A percentile compares a stretch with the other conserved stretches of the same genome.
phyloP scores from a whole-genome alignment of 2,329 filamentous ascomycete genomes.

The Aspergillus sergii region DNA sequence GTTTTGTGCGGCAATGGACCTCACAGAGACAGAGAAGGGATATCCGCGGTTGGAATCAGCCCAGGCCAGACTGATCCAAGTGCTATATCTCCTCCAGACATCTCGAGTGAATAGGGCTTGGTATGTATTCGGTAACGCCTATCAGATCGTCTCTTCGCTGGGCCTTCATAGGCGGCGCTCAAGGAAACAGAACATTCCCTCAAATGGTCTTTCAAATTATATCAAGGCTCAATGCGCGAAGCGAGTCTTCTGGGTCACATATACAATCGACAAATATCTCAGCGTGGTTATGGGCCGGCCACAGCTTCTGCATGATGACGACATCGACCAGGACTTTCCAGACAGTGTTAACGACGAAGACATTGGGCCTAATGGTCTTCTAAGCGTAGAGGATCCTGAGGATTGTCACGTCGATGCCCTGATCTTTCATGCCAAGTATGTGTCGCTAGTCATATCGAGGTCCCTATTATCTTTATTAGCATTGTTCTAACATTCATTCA shows the following conservation, averaged over 20 bases:
- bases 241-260: constrained; percentile 61
- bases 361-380: constrained; percentile 45
- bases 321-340: constrained; percentile 62
- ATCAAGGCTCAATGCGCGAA: constrained; percentile 48
- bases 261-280: constrained; percentile 61
- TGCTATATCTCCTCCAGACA: constrained; percentile 48
- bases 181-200: constrained; percentile 17
- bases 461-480: neutral
- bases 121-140: constrained; percentile 49
- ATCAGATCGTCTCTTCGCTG: constrained; percentile 40
- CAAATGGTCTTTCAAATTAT: constrained; percentile 24
- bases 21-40: constrained; percentile 40
- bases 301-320: constrained; percentile 60
- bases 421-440: constrained; percentile 46
- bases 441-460: neutral
- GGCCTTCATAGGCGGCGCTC: constrained; percentile 25
- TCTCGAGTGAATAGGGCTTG: constrained; percentile 54
- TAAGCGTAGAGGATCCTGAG: constrained; percentile 23
- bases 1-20: constrained; percentile 33
- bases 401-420: constrained; percentile 35
- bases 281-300: constrained; percentile 61
- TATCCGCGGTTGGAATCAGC: constrained; percentile 44
- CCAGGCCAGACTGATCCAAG: constrained; percentile 47
- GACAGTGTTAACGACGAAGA: constrained; percentile 53
- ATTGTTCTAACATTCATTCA: neutral